Percentiles rank a stretch among this genome's conserved stretches.
Evolutionary conservation across 352 stramenopile species (phyloP).

Genomic region (Globisporangium emineosum): DNA sequence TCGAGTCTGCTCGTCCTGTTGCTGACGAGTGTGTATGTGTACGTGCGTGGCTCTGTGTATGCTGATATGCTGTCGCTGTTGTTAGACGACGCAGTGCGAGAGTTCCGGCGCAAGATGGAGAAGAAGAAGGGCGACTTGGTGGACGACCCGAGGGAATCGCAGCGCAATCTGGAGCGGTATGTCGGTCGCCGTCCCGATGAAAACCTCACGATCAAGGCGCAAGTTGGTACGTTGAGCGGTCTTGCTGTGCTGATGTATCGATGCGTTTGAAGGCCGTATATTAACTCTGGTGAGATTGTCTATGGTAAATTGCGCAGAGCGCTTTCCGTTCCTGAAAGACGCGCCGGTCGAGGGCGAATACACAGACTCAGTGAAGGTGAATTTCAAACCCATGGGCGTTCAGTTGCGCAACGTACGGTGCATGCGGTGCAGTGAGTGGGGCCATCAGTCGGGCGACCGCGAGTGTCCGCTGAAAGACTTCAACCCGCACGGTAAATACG

Average conservation of each 20-base stretch:
- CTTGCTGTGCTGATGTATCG: not conserved
- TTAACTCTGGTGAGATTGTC: not conserved
- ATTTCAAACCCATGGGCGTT: conserved; percentile 85
- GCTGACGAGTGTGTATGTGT: not conserved
- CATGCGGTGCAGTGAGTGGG: conserved; percentile 79
- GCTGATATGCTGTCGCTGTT: too few species aligned
- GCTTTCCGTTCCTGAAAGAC: conserved; percentile 88
- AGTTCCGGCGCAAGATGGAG: conserved; percentile 64
- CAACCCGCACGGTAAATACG: conserved; percentile 59
- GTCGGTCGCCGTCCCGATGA: conserved; percentile 65
- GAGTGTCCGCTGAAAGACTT: conserved; percentile 73
- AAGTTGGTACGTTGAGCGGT: conserved; percentile 40
- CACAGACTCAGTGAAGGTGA: conserved; percentile 77
- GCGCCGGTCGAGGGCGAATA: conserved; percentile 85
- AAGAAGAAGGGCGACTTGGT: conserved; percentile 13
- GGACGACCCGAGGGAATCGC: conserved; percentile 21
- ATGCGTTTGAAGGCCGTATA: not conserved
- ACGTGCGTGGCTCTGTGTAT: not conserved
- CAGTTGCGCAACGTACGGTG: conserved; percentile 83
- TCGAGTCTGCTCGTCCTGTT: not conserved
- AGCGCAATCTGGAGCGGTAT: conserved; percentile 68
- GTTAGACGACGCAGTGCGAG: conserved; percentile 55
- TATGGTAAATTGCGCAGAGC: conserved; percentile 28
- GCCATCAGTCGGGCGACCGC: conserved; percentile 79
- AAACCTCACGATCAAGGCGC: conserved; percentile 73